Base-by-base conservation (phyloP, 371 early-diverging fungal genomes). In the Circinella minor region DNA sequence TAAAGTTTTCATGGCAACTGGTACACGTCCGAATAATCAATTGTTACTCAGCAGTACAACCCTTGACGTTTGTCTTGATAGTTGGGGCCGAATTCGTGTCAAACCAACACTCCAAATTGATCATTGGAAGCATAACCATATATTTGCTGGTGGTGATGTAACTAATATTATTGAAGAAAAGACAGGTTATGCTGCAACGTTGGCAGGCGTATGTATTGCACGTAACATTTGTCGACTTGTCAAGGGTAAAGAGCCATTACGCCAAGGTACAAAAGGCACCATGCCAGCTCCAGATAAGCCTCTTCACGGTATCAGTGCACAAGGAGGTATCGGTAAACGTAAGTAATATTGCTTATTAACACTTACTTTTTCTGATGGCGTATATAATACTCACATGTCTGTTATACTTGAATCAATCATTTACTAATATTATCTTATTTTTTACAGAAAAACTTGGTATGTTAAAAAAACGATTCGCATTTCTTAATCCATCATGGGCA, bases 121-220 rank as follows among this genome's bases (percentile, higher is more conserved):
- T 43, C 84, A 90, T 49, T 81, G 77, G 13, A 82, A 77, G n/a
- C 82, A 88, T 36, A 77, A 80, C 1, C 83, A 88, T 65, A 85
- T 92, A 59, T 91, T 91, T 71, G 86, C 90, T 4, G 88, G 90
- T 1, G 92, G 92, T 3, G 92, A 92, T 67, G 88, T 86, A 27
- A 83, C 87, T 27, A 87, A 89, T 36, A 78, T 86, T 0, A 72
- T 79, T 17, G 90, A 89, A 67, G 88, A 89, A 74, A 88, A 88
- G 68, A 86, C 88, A 14, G 89, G 82, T 20, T 85, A 86, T 46
- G 85, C 89, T 59, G 89, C 88, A 18, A 87, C 87, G 17, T 66
- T 86, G 49, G 82, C 81, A 36, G 85, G 83, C 17, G 81, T 85
- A 3, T 80, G 80, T 49, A 85, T 85, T 54, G 82, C 85, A 5